A percentile compares a stretch with the other conserved stretches of the same genome.
Evolutionary conservation across 106 monocot species (phyloP).

Genomic region (Gastrodia elata): DNA sequence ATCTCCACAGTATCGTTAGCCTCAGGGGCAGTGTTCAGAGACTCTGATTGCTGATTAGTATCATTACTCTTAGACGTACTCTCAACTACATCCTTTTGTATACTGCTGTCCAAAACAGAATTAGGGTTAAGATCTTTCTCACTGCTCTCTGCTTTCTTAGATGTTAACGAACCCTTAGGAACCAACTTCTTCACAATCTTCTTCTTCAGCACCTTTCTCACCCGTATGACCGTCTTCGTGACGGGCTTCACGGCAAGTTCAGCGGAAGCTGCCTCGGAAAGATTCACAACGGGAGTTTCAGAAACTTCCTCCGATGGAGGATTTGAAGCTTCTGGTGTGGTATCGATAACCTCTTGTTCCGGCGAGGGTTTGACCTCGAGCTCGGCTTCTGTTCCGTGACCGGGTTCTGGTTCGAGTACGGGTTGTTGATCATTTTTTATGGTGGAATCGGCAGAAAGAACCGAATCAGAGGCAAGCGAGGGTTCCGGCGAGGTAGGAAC

Average conservation of each 20-base stretch:
- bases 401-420: constrained; percentile 4
- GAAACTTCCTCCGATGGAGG: background rate
- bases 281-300: background rate
- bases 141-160: constrained; percentile 6
- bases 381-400: background rate
- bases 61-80: background rate
- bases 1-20: background rate
- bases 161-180: constrained; percentile 17
- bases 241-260: background rate
- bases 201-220: constrained; percentile 37
- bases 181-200: constrained; percentile 35
- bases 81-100: background rate
- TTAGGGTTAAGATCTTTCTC: constrained; percentile 4
- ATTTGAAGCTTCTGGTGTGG: background rate
- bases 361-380: background rate
- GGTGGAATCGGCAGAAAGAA: background rate
- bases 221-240: constrained; percentile 15
- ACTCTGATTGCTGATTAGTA: background rate
- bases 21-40: background rate
- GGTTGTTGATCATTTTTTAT: background rate
- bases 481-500: background rate
- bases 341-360: background rate
- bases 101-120: background rate
- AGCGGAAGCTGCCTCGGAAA: background rate
- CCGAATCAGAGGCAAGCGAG: background rate